Conservation (phyloP, 2,329 filamentous ascomycete genomes). For the Didymella arachidicola region DNA sequence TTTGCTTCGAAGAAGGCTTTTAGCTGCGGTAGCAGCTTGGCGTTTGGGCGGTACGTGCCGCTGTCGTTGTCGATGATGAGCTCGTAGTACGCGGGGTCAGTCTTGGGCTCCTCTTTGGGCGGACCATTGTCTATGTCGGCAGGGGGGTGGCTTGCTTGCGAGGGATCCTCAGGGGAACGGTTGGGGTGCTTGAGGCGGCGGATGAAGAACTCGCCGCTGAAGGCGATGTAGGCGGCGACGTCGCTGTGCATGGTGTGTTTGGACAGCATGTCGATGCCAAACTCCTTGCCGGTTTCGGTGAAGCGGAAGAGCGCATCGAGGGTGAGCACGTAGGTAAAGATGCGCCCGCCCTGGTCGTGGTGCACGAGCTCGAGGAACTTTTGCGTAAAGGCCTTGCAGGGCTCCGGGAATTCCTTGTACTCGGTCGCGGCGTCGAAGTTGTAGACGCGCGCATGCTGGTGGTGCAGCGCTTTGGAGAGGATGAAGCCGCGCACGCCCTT, state of each 20-base stretch:
- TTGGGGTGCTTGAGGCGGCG: conserved; percentile 67
- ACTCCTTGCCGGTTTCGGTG: conserved; percentile 95
- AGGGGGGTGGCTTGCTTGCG: conserved; percentile 60
- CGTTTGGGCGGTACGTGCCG: conserved; percentile 90
- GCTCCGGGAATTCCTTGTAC: conserved; percentile 71
- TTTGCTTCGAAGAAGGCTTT: conserved; percentile 74
- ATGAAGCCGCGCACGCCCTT: conserved; percentile 80
- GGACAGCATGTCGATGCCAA: conserved; percentile 88
- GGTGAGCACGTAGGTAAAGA: conserved; percentile 92
- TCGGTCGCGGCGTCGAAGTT: conserved; percentile 82
- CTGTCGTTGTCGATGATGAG: conserved; percentile 95
- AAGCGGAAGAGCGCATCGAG: conserved; percentile 87
- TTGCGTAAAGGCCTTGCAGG: conserved; percentile 73
- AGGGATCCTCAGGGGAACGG: conserved; percentile 45
- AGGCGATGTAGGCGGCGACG: conserved; percentile 89
- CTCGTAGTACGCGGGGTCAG: conserved; percentile 72
- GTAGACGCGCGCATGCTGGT: conserved; percentile 89
- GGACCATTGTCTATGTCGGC: conserved; percentile 59
- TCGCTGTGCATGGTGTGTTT: conserved; percentile 98
- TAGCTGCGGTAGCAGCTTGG: conserved; percentile 74
- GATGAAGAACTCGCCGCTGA: conserved; percentile 91
- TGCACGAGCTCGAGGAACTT: conserved; percentile 88
- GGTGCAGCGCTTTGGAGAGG: conserved; percentile 84
- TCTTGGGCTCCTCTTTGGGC: conserved; percentile 53
- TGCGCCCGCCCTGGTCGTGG: conserved; percentile 82